Conservation (phyloP, 2,329 filamentous ascomycete species). For the Reticulascus tulasneorum region DNA sequence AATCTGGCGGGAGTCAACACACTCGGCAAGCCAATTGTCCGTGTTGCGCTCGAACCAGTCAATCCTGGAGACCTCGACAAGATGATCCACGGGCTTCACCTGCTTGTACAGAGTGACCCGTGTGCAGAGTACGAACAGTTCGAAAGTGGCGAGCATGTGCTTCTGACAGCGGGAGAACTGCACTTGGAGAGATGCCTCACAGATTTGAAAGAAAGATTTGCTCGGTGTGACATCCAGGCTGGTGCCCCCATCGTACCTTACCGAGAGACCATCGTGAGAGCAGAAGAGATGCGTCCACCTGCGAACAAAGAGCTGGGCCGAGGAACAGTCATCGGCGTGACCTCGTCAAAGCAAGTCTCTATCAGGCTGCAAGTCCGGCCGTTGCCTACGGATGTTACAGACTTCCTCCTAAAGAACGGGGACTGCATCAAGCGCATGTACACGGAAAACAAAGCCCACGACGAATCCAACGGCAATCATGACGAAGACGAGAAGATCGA, state of each 20-base stretch:
- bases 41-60: slow-evolving; percentile 89
- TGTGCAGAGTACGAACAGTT: slow-evolving; percentile 96
- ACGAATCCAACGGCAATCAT: slow-evolving; percentile 30
- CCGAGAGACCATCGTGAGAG: slow-evolving; percentile 82
- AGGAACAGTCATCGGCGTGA: slow-evolving; percentile 71
- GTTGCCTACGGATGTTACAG: slow-evolving; percentile 71
- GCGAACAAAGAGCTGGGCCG: slow-evolving; percentile 82
- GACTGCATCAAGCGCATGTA: slow-evolving; percentile 77
- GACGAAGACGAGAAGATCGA: slow-evolving; percentile 32
- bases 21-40: slow-evolving; percentile 84
- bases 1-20: slow-evolving; percentile 85
- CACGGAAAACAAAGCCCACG: slow-evolving; percentile 58
- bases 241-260: slow-evolving; percentile 95
- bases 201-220: slow-evolving; percentile 88
- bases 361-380: slow-evolving; percentile 75
- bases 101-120: slow-evolving; percentile 91
- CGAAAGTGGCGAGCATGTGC: slow-evolving; percentile 88
- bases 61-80: slow-evolving; percentile 89
- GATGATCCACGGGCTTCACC: slow-evolving; percentile 82
- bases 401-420: slow-evolving; percentile 78
- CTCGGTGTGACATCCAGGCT: slow-evolving; percentile 89
- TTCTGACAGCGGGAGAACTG: slow-evolving; percentile 88
- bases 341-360: slow-evolving; percentile 81
- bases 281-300: slow-evolving; percentile 87
- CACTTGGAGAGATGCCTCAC: slow-evolving; percentile 93